These are phyloP conservation scores for Choanephora cucurbitarum DNA, from an alignment of 371 early-diverging fungal species.

Conservation along the genomic window DNA sequence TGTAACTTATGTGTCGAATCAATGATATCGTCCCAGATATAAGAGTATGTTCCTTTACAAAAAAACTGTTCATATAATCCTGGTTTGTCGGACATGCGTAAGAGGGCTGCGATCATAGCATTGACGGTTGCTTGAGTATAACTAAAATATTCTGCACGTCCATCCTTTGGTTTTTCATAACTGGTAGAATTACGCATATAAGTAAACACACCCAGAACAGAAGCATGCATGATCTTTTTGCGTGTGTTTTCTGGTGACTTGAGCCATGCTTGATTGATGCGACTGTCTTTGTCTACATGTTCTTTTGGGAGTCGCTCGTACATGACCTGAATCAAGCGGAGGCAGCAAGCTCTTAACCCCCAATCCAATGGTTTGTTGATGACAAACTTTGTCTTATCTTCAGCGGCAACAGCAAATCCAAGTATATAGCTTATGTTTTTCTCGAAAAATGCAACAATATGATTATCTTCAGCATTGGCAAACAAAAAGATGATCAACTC, in stretches of 20 bases:
- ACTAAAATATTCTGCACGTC: slow-evolving; percentile 2
- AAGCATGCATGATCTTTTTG: not conserved
- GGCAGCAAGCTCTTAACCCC: slow-evolving; percentile 38
- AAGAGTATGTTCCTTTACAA: slow-evolving; percentile 42
- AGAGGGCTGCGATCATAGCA: slow-evolving; percentile 55
- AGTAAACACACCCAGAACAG: not conserved
- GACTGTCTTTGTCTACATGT: not conserved
- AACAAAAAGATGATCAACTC: slow-evolving; percentile 52
- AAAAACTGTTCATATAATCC: slow-evolving; percentile 51
- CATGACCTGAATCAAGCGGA: slow-evolving; percentile 45
- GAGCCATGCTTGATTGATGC: slow-evolving; percentile 1
- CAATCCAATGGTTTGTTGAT: not conserved
- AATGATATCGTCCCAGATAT: slow-evolving; percentile 59
- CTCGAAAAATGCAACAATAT: slow-evolving; percentile 52
- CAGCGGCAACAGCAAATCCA: slow-evolving; percentile 22
- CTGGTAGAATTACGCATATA: slow-evolving; percentile 21
- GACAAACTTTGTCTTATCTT: not conserved
- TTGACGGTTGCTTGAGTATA: slow-evolving; percentile 68
- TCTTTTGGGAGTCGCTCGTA: slow-evolving; percentile 12
- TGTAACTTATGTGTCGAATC: slow-evolving; percentile 28
- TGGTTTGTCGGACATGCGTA: slow-evolving; percentile 52
- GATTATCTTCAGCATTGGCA: slow-evolving; percentile 33
- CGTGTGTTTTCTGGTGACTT: not conserved
- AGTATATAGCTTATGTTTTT: slow-evolving; percentile 54
- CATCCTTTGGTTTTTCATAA: not conserved